Evolutionary conservation across 305 asterid genomes (phyloP).

Genomic region (Andrographis paniculata): DNA sequence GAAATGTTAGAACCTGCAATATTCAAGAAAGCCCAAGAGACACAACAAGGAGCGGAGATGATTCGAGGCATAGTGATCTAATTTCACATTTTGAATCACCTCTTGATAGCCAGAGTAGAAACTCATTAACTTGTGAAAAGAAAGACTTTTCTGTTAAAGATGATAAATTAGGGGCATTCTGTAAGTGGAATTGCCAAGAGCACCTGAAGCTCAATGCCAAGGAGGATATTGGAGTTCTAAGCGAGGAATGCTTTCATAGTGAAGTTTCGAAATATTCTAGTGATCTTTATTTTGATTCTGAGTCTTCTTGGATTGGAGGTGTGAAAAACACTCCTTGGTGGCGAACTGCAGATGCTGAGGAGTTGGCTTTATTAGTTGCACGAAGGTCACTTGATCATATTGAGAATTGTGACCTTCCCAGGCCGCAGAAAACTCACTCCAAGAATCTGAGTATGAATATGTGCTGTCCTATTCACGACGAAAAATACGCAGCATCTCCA

Average conservation of each 20-base stretch:
- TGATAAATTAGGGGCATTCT: conserved; percentile 19
- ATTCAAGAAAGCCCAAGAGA: conserved; percentile 16
- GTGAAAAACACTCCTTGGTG: conserved; percentile 72
- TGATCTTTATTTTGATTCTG: conserved; percentile 37
- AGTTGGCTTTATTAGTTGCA: conserved; percentile 62
- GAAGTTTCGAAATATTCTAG: conserved; percentile 20
- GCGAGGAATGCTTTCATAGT: conserved; percentile 8
- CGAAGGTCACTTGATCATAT: conserved; percentile 46
- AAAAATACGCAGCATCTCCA: conserved; percentile 15
- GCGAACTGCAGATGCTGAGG: conserved; percentile 74
- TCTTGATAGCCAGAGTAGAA: conserved; percentile 22
- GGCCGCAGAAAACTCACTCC: conserved; percentile 39
- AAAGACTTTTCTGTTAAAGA: conserved; percentile 21
- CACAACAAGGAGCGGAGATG: conserved; percentile 19
- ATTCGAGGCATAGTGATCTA: no score
- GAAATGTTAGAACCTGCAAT: conserved; percentile 20
- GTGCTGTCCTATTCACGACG: conserved; percentile 15
- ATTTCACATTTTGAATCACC: conserved; percentile 18
- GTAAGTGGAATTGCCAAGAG: conserved; percentile 16
- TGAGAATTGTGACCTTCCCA: conserved; percentile 91
- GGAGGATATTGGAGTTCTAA: conserved; percentile 12
- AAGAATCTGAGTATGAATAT: conserved; percentile 25
- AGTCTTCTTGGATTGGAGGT: conserved; percentile 43
- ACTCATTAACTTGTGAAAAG: conserved; percentile 15
- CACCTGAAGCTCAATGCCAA: conserved; percentile 4